These are phyloP conservation scores for Aspergillus sparsus DNA, from an alignment of 495 filamentous ascomycete genomes.

Conservation along the genomic window DNA sequence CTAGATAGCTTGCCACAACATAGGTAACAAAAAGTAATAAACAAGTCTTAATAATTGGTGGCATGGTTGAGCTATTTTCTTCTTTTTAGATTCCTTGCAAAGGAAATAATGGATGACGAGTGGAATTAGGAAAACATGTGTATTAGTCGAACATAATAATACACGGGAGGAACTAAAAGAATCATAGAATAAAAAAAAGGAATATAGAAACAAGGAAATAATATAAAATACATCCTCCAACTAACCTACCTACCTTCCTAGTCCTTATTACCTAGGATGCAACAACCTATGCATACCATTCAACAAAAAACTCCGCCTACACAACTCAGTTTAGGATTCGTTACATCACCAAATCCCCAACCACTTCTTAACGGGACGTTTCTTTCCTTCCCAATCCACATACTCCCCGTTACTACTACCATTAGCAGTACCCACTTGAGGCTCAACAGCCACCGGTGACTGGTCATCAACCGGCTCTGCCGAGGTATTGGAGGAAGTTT, in stretches of 20 bases:
- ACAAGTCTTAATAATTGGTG: background rate
- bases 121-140: too few relatives aligned
- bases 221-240: too few relatives aligned
- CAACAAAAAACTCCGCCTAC: background rate
- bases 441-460: conserved; percentile 33
- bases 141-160: too few relatives aligned
- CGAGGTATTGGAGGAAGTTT: conserved; percentile 9
- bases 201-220: too few relatives aligned
- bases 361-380: conserved; percentile 60
- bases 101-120: too few relatives aligned
- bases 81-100: too few relatives aligned
- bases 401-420: conserved; percentile 24
- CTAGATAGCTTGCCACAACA: background rate
- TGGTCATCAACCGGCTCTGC: conserved; percentile 33
- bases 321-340: background rate
- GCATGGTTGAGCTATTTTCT: too few relatives aligned
- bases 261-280: too few relatives aligned
- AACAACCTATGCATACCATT: background rate
- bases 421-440: conserved; percentile 15
- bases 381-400: conserved; percentile 49
- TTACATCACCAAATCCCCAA: conserved; percentile 56
- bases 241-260: too few relatives aligned
- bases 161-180: too few relatives aligned
- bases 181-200: too few relatives aligned
- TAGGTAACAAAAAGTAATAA: background rate